A percentile compares a stretch with the other conserved stretches of the same genome.
Conservation (phyloP, 2,329 filamentous ascomycete genomes). For the Calonectria leucothoes region DNA sequence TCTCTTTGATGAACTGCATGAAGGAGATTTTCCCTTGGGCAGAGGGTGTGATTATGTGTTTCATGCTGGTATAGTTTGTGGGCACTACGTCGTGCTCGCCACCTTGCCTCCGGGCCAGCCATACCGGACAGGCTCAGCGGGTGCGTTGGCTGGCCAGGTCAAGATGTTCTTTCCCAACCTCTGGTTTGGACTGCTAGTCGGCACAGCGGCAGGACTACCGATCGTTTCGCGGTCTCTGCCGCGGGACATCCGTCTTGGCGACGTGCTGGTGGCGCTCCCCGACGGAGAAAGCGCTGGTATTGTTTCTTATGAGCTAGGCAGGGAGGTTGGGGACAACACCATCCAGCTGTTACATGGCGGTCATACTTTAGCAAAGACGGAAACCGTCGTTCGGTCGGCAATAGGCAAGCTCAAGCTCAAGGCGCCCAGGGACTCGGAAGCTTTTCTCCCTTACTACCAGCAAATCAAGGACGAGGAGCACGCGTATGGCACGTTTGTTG, state of each 20-base stretch:
- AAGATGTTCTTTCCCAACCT: constrained; percentile 50
- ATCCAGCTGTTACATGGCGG: constrained; percentile 43
- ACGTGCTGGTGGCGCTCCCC: constrained; percentile 48
- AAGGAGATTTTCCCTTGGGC: constrained; percentile 42
- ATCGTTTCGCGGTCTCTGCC: constrained; percentile 28
- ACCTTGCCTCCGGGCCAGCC: constrained; percentile 48
- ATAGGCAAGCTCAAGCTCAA: constrained; percentile 49
- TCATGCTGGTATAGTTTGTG: constrained; percentile 46
- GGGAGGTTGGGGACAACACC: constrained; percentile 41
- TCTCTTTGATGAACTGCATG: constrained; percentile 46
- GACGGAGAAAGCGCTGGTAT: constrained; percentile 40
- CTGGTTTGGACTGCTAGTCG: constrained; percentile 53
- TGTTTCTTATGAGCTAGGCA: constrained; percentile 48
- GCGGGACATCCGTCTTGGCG: constrained; percentile 52
- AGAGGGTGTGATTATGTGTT: constrained; percentile 49
- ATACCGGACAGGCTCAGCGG: constrained; percentile 49
- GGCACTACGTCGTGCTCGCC: constrained; percentile 50
- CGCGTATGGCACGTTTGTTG: constrained; percentile 38
- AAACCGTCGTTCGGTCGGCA: constrained; percentile 46
- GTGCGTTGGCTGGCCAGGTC: constrained; percentile 48
- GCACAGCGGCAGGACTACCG: constrained; percentile 51
- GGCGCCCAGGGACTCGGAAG: constrained; percentile 32
- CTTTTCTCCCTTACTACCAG: constrained; percentile 40
- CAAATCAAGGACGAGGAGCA: constrained; percentile 39
- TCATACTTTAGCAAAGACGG: constrained; percentile 41